Conservation (phyloP, 2,329 filamentous ascomycete species). For the Colletotrichum tabaci region DNA sequence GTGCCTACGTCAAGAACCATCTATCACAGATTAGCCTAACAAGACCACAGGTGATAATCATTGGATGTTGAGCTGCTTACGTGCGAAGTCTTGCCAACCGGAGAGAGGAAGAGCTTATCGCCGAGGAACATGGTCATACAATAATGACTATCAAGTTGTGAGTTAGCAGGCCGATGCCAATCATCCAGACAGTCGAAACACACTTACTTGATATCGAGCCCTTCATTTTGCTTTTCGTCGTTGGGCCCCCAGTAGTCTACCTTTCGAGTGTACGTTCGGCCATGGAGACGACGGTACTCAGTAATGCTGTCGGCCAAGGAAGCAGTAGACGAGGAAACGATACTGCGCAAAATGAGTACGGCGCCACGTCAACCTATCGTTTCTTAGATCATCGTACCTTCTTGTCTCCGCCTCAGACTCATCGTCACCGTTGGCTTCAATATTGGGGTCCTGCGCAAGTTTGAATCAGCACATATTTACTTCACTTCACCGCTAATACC, state of each 20-base stretch:
- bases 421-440: not conserved
- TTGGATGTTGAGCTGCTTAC: not conserved
- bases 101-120: slow-evolving; percentile 42
- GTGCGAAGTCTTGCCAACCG: slow-evolving; percentile 24
- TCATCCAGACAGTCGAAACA: too few species aligned
- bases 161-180: not conserved
- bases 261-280: slow-evolving; percentile 46
- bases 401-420: not conserved
- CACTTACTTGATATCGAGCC: slow-evolving; percentile 41
- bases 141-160: slow-evolving; percentile 43
- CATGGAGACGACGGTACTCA: slow-evolving; percentile 50
- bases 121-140: slow-evolving; percentile 46
- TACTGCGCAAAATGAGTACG: not conserved
- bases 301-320: slow-evolving; percentile 52
- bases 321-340: slow-evolving; percentile 44
- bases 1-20: slow-evolving; percentile 60
- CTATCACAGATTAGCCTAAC: slow-evolving; percentile 48
- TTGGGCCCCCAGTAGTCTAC: slow-evolving; percentile 40
- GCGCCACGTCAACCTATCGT: not conserved
- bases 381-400: not conserved
- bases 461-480: not conserved
- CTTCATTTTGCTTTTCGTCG: slow-evolving; percentile 43
- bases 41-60: slow-evolving; percentile 7
- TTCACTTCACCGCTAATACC: not conserved
- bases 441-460: not conserved